These are phyloP conservation scores for Backusella parvicylindrica DNA, from an alignment of 192 early-diverging fungal genomes.

Conservation along the genomic window DNA sequence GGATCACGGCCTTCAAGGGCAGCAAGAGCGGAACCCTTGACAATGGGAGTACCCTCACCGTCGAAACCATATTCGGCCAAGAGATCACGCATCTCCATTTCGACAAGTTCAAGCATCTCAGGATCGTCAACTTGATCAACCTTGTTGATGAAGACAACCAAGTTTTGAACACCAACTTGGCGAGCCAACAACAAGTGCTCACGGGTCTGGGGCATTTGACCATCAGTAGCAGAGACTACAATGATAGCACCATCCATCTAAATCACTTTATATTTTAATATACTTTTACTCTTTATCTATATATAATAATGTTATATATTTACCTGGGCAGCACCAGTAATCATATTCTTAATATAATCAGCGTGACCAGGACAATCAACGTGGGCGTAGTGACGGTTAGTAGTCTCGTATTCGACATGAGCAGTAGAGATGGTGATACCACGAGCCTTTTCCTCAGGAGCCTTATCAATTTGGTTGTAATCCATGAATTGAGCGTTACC, in stretches of 20 bases:
- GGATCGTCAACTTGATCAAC: constrained; percentile 94
- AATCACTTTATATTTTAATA: neutral
- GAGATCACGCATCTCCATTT: constrained; percentile 99
- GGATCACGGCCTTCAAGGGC: constrained; percentile 90
- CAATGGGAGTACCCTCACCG: constrained; percentile 87
- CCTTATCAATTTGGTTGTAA: constrained; percentile 98
- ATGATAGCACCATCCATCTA: constrained; percentile 98
- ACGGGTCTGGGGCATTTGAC: constrained; percentile 98
- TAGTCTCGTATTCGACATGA: constrained; percentile 96
- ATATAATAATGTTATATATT: neutral
- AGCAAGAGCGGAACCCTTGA: constrained; percentile 92
- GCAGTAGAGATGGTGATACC: constrained; percentile 98
- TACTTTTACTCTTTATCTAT: neutral
- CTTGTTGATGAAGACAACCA: constrained; percentile 99
- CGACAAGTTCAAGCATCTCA: constrained; percentile 97
- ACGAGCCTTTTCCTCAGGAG: constrained; percentile 95
- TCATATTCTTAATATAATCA: constrained; percentile 99
- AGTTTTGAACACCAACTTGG: constrained; percentile 89
- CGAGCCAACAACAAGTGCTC: constrained; percentile 96
- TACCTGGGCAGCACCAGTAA: constrained; percentile 95
- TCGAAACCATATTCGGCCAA: constrained; percentile 88
- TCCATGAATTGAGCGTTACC: constrained; percentile 90
- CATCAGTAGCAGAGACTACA: constrained; percentile 96
- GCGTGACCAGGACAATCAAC: constrained; percentile 98
- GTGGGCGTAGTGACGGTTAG: constrained; percentile 88